These are phyloP conservation scores for Anthracocystis setariae DNA, from an alignment of 1,284 basidiomycete genomes.

Conservation along the genomic window DNA sequence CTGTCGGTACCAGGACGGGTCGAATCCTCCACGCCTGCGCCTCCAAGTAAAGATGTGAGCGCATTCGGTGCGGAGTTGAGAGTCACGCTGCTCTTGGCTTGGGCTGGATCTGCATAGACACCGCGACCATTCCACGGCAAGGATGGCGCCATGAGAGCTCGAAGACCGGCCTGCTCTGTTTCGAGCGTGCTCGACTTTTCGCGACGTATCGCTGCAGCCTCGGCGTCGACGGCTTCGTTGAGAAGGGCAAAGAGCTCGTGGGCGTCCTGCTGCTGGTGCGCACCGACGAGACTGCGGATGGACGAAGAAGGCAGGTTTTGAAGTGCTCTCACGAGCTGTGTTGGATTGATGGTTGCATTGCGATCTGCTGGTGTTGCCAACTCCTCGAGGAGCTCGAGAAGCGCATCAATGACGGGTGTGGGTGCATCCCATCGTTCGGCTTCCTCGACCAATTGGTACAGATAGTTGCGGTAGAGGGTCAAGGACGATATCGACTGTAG, in stretches of 20 bases:
- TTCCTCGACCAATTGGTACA: slow-evolving; percentile 38
- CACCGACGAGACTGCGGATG: slow-evolving; percentile 55
- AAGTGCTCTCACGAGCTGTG: slow-evolving; percentile 51
- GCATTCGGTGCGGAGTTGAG: slow-evolving; percentile 3
- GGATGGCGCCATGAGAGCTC: slow-evolving; percentile 46
- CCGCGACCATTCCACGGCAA: slow-evolving; percentile 40
- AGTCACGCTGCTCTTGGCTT: slow-evolving; percentile 5
- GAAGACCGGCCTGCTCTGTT: slow-evolving; percentile 38
- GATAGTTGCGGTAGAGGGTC: slow-evolving; percentile 31
- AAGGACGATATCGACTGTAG: slow-evolving; percentile 60
- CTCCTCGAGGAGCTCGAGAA: slow-evolving; percentile 51
- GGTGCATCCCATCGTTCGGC: slow-evolving; percentile 60
- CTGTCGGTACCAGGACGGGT: not conserved
- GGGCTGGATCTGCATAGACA: slow-evolving; percentile 33
- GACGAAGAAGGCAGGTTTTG: slow-evolving; percentile 47
- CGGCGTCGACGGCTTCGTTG: slow-evolving; percentile 57
- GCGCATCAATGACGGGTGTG: slow-evolving; percentile 62
- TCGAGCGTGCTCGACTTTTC: slow-evolving; percentile 27
- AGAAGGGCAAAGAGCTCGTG: slow-evolving; percentile 65
- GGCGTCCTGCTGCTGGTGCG: slow-evolving; percentile 67
- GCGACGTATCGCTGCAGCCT: slow-evolving; percentile 43
- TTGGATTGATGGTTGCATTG: slow-evolving; percentile 54
- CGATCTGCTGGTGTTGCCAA: slow-evolving; percentile 44
- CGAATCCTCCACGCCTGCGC: not conserved
- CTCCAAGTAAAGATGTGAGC: slow-evolving; percentile 1